A percentile compares a stretch with the other conserved stretches of the same genome.
These are phyloP conservation scores for Lagenaria siceraria DNA, from an alignment of 306 rosid species.

Conservation along the genomic window DNA sequence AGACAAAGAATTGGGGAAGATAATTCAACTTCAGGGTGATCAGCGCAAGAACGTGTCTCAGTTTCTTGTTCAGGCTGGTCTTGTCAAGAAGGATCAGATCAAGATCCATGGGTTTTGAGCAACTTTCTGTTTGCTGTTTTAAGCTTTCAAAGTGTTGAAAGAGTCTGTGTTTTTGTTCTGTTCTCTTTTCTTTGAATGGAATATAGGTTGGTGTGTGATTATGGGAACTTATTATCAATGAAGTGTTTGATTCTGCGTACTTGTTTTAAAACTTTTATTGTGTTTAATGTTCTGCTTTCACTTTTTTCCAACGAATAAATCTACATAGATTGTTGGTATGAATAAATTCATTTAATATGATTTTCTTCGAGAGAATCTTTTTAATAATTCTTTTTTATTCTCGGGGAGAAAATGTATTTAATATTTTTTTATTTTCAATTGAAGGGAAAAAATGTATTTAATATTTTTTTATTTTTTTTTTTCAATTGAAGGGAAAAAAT, in stretches of 20 bases:
- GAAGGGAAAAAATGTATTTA: too few species aligned
- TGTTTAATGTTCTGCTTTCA: too few species aligned
- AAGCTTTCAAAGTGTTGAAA: neutral
- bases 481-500: too few species aligned
- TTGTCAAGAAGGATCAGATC: constrained; percentile 62
- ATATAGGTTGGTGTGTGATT: neutral
- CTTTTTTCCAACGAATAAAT: neutral
- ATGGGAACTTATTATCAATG: neutral
- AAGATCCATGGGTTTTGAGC: constrained; percentile 78
- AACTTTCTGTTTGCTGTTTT: neutral
- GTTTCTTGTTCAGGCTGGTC: constrained; percentile 45
- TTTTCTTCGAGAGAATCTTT: too few species aligned
- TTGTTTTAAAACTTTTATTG: neutral
- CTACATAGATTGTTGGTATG: too few species aligned
- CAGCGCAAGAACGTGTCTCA: constrained; percentile 81
- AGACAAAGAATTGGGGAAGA: constrained; percentile 74
- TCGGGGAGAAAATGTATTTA: too few species aligned
- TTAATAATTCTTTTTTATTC: too few species aligned
- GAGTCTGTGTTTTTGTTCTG: neutral
- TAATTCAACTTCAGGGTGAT: constrained; percentile 87
- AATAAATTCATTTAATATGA: too few species aligned
- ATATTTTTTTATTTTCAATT: too few species aligned
- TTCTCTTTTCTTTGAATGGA: neutral
- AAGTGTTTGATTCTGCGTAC: neutral
- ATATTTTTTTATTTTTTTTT: too few species aligned